Base-by-base conservation (phyloP, 2,329 filamentous ascomycete genomes). In the Cercospora sp. region DNA sequence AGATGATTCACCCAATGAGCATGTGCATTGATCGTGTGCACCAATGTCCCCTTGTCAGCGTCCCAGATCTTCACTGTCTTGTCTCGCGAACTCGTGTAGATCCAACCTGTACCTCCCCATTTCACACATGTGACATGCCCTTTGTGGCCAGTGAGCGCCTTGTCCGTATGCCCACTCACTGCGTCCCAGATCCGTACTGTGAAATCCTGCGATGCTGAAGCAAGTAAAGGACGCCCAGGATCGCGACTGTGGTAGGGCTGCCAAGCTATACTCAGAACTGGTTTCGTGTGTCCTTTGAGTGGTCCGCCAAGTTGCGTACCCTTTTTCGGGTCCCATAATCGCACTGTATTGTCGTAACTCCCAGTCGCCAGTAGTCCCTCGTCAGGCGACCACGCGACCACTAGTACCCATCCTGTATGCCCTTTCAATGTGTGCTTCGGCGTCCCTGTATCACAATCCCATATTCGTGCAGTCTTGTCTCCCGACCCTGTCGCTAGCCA, bases 1-100 rank as follows among this genome's bases (percentile, higher is more conserved):
- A 99, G 86, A 77, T 97, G 93, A 78, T 99, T 99, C 32, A 99
- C 92, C 88, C 94, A 97, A 78, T 98, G 95, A 0, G 91, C 92
- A 78, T 99, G 96, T 1, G 90, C 85, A 21, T 87, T 88, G 8
- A 98, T 83, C 0, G 90, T 94, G 78, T 95, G 91, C 63, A 93
- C 83, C 24, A 97, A 83, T 2, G 89, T 93, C 32, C 94, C 95
- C 71, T 90, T 89, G 45, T 86, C 85, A 0, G 91, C 88, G 75
- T 95, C 90, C 94, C 94, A 99, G 4, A 97, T 88, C 74, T 94
- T 93, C 73, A 98, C 88, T 0, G 90, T 94, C 83, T 96, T 96
- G 82, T 97, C 94, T 78, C 97, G 93, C 37, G 92, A 96, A 13
- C 88, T 88, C 7, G 91, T 93, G 81, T 95, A 97, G 71, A 97